Conservation (phyloP, 371 early-diverging fungal genomes). For the Blakeslea trispora region DNA sequence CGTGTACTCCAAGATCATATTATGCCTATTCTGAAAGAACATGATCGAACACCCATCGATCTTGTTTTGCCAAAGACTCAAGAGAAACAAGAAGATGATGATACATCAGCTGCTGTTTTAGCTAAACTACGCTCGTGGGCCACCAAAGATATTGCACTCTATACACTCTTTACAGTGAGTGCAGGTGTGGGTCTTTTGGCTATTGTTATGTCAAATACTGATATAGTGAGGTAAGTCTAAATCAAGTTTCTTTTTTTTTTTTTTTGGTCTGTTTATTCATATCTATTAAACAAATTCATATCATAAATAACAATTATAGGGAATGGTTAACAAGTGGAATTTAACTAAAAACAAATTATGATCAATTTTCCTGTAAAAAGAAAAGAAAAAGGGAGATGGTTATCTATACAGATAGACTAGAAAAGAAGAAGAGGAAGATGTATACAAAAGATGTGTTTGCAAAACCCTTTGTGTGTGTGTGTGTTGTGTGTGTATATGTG, state of each 20-base stretch:
- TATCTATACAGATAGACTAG: neutral
- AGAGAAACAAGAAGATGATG: neutral
- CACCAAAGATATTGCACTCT: constrained; percentile 21
- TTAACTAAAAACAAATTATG: neutral
- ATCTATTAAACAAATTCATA: neutral
- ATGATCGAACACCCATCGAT: constrained; percentile 23
- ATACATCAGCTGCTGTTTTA: constrained; percentile 1
- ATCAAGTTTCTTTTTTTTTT: neutral
- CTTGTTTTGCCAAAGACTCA: neutral
- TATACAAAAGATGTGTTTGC: too few species aligned
- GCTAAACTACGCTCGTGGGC: constrained; percentile 9
- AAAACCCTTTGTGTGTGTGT: too few species aligned
- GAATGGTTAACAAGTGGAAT: constrained; percentile 18
- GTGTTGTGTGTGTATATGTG: too few species aligned
- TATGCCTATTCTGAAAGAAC: constrained; percentile 15
- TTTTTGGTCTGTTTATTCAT: neutral
- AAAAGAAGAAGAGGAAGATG: too few species aligned
- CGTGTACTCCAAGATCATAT: neutral
- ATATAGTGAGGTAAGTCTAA: constrained; percentile 32
- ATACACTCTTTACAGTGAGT: constrained; percentile 38
- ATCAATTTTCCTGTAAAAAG: neutral
- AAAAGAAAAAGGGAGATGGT: constrained; percentile 4
- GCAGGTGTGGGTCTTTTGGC: constrained; percentile 44
- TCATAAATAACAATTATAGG: constrained; percentile 1
- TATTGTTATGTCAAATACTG: constrained; percentile 37